A percentile compares a stretch with the other conserved stretches of the same genome.
These are phyloP conservation scores for Phaseolus lunatus DNA, from an alignment of 306 rosid genomes.

Conservation along the genomic window DNA sequence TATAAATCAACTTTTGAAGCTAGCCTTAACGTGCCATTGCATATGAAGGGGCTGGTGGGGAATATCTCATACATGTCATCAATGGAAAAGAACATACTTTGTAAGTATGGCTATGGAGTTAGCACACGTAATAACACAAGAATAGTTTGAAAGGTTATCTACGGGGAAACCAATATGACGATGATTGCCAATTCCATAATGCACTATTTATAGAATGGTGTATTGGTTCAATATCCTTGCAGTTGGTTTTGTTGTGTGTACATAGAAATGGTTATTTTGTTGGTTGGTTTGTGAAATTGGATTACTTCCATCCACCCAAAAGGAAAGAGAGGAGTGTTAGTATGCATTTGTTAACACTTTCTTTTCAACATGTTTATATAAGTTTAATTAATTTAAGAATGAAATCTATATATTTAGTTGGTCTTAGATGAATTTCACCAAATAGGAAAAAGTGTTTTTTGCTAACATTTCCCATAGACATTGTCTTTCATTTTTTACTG, in stretches of 20 bases:
- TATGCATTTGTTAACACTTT: background rate
- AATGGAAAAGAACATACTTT: background rate
- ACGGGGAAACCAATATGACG: background rate
- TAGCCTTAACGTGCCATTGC: background rate
- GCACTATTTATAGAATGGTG: background rate
- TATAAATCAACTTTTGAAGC: background rate
- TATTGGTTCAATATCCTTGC: background rate
- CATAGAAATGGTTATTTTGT: background rate
- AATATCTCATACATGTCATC: background rate
- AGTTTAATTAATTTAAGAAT: background rate
- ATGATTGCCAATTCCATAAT: background rate
- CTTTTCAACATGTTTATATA: background rate
- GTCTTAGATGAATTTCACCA: background rate
- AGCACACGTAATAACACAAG: background rate
- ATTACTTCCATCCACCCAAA: background rate
- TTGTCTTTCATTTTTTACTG: background rate
- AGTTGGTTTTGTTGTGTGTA: background rate
- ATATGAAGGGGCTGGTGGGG: background rate
- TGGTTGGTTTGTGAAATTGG: background rate
- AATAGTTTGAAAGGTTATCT: background rate
- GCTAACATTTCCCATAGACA: background rate
- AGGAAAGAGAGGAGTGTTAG: background rate
- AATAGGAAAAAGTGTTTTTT: background rate
- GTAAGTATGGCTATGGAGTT: background rate
- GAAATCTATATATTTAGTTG: background rate